Base-by-base conservation (phyloP, 495 filamentous ascomycete species). In the Polyplosphaeria fusca region DNA sequence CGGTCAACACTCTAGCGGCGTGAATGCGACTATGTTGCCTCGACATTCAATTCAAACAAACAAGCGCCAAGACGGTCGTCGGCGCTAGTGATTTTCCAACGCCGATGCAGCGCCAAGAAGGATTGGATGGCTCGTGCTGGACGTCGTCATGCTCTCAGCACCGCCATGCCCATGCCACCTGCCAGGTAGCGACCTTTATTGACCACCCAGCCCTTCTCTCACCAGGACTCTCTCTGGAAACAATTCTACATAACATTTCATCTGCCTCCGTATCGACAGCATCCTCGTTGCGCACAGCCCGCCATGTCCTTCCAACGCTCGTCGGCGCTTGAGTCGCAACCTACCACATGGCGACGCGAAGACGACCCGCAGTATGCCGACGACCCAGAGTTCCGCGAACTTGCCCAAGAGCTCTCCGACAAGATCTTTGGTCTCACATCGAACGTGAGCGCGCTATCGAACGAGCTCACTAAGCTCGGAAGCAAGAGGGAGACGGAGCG, bases 271-370 rank as follows among this genome's bases (percentile, higher is more conserved):
- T n/a, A n/a, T n/a, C n/a, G n/a, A n/a, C n/a, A n/a, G n/a, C n/a
- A n/a, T n/a, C 30, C 30, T n/a, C 30, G 30, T n/a, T 35, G n/a
- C 9, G n/a, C 30, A n/a, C 7, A 7, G n/a, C 30, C 30, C 66
- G 72, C 53, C 60, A 97, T 97, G 92, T 95, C 92, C 37, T 97
- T 94, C 73, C 86, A 95, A 71, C 88, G 87, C 53, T 79, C 92
- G 62, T 84, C 83, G 61, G 84, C 82, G 48, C 77, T 96, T 53
- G 92, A 97, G 76, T 81, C 91, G 52, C 87, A 91, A 75, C 83
- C 86, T 42, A 86, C 84, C 12, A 81, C 80, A 45, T 74, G 76
- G 58, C 82, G 85, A 47, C 78, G 82, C 43, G 71, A 76, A 19
- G 84, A 89, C 61, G 95, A 94, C 71, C 77, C 86, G 58, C 71